phyloP scores from a whole-genome alignment of 2,329 filamentous ascomycete species.

The Xylariaceae sp. region DNA sequence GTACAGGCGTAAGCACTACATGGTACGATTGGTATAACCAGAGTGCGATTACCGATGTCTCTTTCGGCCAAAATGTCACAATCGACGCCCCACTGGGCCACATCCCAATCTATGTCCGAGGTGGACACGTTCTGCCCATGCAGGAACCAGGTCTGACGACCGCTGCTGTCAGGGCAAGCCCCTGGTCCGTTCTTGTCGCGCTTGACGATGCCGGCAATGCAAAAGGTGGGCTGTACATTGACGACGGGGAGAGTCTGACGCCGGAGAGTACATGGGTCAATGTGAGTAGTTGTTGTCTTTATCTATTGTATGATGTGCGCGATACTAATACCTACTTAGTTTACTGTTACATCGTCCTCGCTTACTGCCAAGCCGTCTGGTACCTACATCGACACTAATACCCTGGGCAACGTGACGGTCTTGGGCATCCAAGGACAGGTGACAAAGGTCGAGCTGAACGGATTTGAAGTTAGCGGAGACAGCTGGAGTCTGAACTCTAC shows the following conservation, averaged over 20 bases:
- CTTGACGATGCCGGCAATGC: slow-evolving; percentile 52
- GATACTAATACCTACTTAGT: too few species aligned
- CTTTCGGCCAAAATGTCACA: slow-evolving; percentile 35
- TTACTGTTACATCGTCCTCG: slow-evolving; percentile 31
- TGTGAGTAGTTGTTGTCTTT: slow-evolving; percentile 23
- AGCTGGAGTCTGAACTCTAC: slow-evolving; percentile 45
- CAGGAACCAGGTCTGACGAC: slow-evolving; percentile 69
- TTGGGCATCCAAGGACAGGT: slow-evolving; percentile 46
- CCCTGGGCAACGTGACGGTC: slow-evolving; percentile 59
- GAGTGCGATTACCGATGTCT: slow-evolving; percentile 39
- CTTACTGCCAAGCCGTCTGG: slow-evolving; percentile 48
- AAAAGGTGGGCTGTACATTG: slow-evolving; percentile 62
- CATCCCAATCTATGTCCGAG: slow-evolving; percentile 68
- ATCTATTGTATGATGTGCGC: too few species aligned
- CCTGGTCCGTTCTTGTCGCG: slow-evolving; percentile 64
- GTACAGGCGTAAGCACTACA: slow-evolving; percentile 50
- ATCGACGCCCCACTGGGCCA: slow-evolving; percentile 51
- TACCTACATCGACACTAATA: slow-evolving; percentile 50
- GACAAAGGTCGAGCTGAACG: slow-evolving; percentile 49
- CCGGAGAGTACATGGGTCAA: slow-evolving; percentile 53
- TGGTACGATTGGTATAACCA: slow-evolving; percentile 84
- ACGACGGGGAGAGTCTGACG: slow-evolving; percentile 66
- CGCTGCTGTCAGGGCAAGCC: slow-evolving; percentile 53
- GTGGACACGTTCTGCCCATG: slow-evolving; percentile 62
- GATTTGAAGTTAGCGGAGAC: slow-evolving; percentile 32